Conservation (phyloP, 306 rosid genomes). For the Rosa rugosa region DNA sequence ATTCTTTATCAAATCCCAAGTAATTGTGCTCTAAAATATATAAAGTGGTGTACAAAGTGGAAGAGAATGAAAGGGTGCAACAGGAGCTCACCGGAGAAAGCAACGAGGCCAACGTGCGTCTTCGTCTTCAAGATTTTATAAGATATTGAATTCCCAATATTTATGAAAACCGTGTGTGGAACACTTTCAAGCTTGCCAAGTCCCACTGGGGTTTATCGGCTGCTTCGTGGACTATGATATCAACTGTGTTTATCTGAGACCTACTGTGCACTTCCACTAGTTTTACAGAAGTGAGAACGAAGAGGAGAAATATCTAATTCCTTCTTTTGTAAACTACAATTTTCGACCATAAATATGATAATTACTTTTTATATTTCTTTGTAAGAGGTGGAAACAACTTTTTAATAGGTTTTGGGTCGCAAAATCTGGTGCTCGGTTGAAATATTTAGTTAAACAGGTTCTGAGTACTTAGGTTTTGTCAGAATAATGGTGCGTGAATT, state of each 20-base stretch:
- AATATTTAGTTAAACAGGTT: too few species aligned
- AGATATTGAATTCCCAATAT: not conserved
- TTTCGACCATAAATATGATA: too few species aligned
- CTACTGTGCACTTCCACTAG: not conserved
- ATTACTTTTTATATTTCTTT: too few species aligned
- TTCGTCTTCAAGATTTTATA: not conserved
- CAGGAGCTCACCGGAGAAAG: conserved; percentile 25
- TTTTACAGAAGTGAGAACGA: not conserved
- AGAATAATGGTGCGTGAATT: too few species aligned
- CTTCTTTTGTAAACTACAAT: too few species aligned
- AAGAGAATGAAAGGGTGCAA: not conserved
- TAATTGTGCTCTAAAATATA: not conserved
- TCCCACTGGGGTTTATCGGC: not conserved
- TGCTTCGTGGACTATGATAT: conserved; percentile 5
- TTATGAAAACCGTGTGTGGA: conserved; percentile 2
- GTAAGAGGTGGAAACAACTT: too few species aligned
- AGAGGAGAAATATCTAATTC: too few species aligned
- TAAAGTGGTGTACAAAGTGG: not conserved
- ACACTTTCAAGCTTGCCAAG: not conserved
- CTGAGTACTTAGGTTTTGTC: too few species aligned
- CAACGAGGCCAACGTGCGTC: not conserved
- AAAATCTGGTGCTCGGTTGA: too few species aligned
- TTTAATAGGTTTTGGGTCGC: too few species aligned
- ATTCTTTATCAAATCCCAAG: not conserved
- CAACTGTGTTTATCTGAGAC: not conserved